These are phyloP conservation scores for Hypomontagnella submonticulosa DNA, from an alignment of 495 filamentous ascomycete genomes.

Conservation along the genomic window DNA sequence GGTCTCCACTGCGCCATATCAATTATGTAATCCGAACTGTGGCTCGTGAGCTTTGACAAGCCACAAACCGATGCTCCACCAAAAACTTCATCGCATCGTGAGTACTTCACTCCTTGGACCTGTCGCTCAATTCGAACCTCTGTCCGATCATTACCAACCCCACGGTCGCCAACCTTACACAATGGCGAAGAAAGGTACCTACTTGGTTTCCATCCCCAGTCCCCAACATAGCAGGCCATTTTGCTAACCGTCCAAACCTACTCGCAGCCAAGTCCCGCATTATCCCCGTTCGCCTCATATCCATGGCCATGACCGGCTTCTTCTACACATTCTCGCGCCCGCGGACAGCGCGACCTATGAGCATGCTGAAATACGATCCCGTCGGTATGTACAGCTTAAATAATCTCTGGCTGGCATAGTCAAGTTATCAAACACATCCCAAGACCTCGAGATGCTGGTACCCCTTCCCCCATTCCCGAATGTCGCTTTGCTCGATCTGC, in stretches of 20 bases:
- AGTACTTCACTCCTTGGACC: not conserved
- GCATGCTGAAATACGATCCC: constrained; percentile 99
- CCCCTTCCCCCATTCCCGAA: no score
- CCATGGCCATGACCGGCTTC: constrained; percentile 98
- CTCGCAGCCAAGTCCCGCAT: constrained; percentile 87
- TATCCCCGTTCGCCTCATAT: constrained; percentile 91
- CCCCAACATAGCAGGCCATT: not conserved
- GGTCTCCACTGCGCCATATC: no score
- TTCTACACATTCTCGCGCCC: constrained; percentile 90
- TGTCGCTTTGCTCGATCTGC: not conserved
- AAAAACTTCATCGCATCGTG: constrained; percentile 37
- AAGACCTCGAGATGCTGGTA: not conserved
- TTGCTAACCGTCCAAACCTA: constrained; percentile 25
- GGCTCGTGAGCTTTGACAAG: constrained; percentile 22
- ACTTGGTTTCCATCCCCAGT: not conserved
- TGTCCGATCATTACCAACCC: constrained; percentile 7
- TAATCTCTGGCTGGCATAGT: no score
- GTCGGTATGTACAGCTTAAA: constrained; percentile 73
- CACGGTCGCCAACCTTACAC: constrained; percentile 9
- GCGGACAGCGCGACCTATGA: constrained; percentile 81
- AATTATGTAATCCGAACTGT: no score
- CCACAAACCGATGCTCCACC: constrained; percentile 33
- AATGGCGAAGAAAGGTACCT: constrained; percentile 42
- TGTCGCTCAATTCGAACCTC: constrained; percentile 1
- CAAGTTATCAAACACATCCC: no score